Percentiles rank a stretch among this genome's conserved stretches.
Evolutionary conservation across 495 filamentous ascomycete species (phyloP).

Genomic region (Aspergillus bridgeri): DNA sequence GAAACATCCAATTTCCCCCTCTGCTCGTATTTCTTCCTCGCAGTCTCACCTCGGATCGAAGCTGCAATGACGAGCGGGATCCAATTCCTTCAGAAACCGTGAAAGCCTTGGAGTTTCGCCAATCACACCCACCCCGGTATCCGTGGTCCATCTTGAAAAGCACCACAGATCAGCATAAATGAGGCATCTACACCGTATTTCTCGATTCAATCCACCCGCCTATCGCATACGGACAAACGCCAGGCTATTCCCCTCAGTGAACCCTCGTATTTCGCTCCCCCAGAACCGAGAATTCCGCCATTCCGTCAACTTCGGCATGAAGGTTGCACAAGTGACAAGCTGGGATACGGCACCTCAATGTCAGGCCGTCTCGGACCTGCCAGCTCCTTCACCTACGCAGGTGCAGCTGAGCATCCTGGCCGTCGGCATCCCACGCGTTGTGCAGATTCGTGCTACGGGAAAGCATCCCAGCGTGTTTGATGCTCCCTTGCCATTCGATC

Average conservation of each 20-base stretch:
- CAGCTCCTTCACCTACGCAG: neutral
- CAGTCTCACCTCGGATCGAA: no score
- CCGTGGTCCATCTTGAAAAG: no score
- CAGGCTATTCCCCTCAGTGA: neutral
- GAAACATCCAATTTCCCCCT: no score
- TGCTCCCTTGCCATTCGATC: slow-evolving; percentile 9
- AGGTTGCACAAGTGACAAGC: neutral
- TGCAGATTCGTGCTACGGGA: neutral
- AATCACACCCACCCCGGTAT: neutral
- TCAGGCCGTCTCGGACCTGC: neutral
- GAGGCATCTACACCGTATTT: neutral
- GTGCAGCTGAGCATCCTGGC: slow-evolving; percentile 5
- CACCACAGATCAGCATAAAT: neutral
- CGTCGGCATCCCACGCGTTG: slow-evolving; percentile 1
- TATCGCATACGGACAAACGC: no score
- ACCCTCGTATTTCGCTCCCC: neutral
- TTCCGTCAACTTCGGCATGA: neutral
- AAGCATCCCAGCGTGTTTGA: slow-evolving; percentile 5
- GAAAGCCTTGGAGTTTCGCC: no score
- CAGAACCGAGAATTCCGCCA: neutral
- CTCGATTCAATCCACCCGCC: neutral
- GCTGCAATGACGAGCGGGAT: no score
- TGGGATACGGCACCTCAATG: neutral
- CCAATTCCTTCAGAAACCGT: no score
- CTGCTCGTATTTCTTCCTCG: no score